phyloP scores from a whole-genome alignment of 441 rosid species.

The Pelargonium myrrhifolium region DNA sequence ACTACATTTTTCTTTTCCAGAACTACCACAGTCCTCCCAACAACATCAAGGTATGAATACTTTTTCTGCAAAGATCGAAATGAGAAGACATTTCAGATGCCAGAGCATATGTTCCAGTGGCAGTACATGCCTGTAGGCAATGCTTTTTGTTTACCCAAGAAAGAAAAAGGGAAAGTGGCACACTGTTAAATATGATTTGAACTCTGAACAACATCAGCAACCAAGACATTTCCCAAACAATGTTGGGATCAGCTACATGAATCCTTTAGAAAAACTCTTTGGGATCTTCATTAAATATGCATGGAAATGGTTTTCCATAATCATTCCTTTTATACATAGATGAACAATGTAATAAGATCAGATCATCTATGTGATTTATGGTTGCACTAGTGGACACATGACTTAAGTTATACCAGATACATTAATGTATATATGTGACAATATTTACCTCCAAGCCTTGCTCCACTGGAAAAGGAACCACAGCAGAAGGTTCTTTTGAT shows the following conservation, averaged over 20 bases:
- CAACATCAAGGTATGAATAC: constrained; percentile 92
- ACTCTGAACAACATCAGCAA: too few relatives aligned
- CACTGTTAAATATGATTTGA: neutral
- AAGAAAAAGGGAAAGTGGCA: neutral
- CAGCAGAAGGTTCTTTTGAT: constrained; percentile 76
- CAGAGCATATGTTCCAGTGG: constrained; percentile 1
- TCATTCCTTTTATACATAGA: too few relatives aligned
- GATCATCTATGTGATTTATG: too few relatives aligned
- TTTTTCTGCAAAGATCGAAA: constrained; percentile 52
- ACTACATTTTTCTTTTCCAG: constrained; percentile 81
- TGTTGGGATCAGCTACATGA: too few relatives aligned
- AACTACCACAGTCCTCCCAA: constrained; percentile 92
- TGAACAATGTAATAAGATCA: too few relatives aligned
- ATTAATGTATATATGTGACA: neutral
- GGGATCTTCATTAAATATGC: too few relatives aligned
- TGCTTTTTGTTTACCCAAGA: constrained; percentile 4
- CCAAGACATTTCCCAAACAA: too few relatives aligned
- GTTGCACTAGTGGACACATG: too few relatives aligned
- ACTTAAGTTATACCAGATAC: too few relatives aligned
- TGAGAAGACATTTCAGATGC: constrained; percentile 17
- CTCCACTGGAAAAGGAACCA: constrained; percentile 68
- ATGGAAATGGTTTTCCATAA: too few relatives aligned
- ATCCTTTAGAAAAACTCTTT: too few relatives aligned
- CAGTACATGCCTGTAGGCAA: neutral
- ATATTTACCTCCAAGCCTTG: constrained; percentile 64